Evolutionary conservation across 495 filamentous ascomycete species (phyloP), one percentile per base, ranked within the genome.

Genomic region (Pseudoneurospora amorphoporcata): DNA sequence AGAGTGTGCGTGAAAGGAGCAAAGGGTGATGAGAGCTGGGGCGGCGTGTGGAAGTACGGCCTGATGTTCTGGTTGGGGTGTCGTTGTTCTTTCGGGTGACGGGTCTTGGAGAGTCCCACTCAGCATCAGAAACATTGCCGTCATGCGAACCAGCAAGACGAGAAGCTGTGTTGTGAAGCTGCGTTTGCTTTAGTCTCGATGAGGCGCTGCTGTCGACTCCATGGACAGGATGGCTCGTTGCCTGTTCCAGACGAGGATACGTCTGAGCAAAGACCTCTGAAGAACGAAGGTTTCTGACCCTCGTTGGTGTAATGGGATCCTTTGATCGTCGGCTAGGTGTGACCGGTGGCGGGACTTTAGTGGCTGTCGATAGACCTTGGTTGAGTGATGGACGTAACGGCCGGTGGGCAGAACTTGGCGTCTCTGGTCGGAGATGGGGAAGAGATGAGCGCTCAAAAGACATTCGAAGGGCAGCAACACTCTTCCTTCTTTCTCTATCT

Each of bases 381-480:
- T 12, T 37, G 2, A 47, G 12, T 2, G 29, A 16, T 0, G 23
- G 53, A 32, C 53, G 53, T 5, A 61, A 61, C 2, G 12, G 29
- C 29, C 53, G 29, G 5, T 35, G 23, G 23, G 6, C 3, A 35
- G 43, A 29, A 12, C 8, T 23, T 68, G 29, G 9, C 3, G 70
- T 41, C 8, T 47, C 41, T 14, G 53, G 16, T 42, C 38, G 10
- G 3, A 39, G 12, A 17, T 65, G 9, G 2, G 10, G 19, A 9
- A 35, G 23, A 19, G 68, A 68, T 17, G 47, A 32, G 8, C 17
- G 65, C 68, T 83, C 79, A 39, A 83, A 83, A 4, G 79, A 78
- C 72, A 75, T 72, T 8, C 80, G 77, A 69, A 83, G 75, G 71
- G 82, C 78, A 39, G 81, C 77, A 39, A 83, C 81, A 41, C 81